A percentile compares a stretch with the other conserved stretches of the same genome.
phyloP scores from a whole-genome alignment of 2,329 filamentous ascomycete genomes.

The Elsinoe necatrix region DNA sequence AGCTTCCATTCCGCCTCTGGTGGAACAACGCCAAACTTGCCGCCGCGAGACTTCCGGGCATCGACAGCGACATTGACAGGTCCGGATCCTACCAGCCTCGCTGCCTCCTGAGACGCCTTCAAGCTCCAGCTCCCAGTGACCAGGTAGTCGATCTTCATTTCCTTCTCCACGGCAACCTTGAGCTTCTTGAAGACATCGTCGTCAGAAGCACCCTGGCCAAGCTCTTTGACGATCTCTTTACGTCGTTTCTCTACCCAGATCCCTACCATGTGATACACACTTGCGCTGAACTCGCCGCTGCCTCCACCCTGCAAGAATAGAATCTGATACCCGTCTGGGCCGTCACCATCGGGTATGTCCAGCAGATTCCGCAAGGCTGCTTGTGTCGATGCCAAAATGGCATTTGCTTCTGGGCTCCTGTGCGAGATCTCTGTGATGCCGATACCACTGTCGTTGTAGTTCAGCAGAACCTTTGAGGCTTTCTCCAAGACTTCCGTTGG shows the following conservation, averaged over 20 bases:
- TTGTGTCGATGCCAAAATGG: constrained; percentile 73
- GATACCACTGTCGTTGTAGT: constrained; percentile 73
- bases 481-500: constrained; percentile 72
- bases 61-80: constrained; percentile 75
- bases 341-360: constrained; percentile 72
- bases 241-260: constrained; percentile 70
- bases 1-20: constrained; percentile 68
- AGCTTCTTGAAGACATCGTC: constrained; percentile 54
- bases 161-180: constrained; percentile 54
- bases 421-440: constrained; percentile 88
- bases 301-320: constrained; percentile 84
- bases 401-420: constrained; percentile 67
- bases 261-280: constrained; percentile 73
- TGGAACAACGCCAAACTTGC: constrained; percentile 81
- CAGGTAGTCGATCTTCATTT: constrained; percentile 79
- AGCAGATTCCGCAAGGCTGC: constrained; percentile 63
- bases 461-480: constrained; percentile 67
- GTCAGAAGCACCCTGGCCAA: constrained; percentile 41
- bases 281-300: constrained; percentile 74
- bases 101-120: constrained; percentile 79
- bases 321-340: constrained; percentile 74
- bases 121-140: constrained; percentile 86
- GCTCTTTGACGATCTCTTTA: constrained; percentile 49
- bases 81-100: constrained; percentile 65
- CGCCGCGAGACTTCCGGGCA: constrained; percentile 52